These are phyloP conservation scores for Geum urbanum DNA, from an alignment of 306 rosid genomes.

Conservation along the genomic window DNA sequence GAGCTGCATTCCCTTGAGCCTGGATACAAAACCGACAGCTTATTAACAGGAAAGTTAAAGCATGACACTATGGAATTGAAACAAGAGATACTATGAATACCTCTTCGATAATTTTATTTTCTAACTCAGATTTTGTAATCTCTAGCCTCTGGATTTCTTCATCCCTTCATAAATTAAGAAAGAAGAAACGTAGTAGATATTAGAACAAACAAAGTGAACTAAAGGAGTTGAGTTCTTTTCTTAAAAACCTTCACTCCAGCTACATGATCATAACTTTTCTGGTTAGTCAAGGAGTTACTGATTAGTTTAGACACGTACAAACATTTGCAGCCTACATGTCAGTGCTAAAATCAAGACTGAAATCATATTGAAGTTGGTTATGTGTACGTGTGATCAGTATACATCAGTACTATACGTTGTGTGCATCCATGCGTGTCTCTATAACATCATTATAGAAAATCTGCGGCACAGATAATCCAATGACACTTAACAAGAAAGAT, in stretches of 20 bases:
- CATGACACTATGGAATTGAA: conserved; percentile 21
- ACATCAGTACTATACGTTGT: not conserved
- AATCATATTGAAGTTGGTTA: not conserved
- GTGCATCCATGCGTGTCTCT: not conserved
- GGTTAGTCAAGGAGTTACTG: not conserved
- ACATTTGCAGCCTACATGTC: not conserved
- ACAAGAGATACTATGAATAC: conserved; percentile 35
- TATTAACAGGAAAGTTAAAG: conserved; percentile 18
- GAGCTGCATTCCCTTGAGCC: conserved; percentile 55
- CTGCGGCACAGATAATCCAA: not conserved
- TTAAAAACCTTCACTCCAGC: no score
- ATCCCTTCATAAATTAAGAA: conserved; percentile 45
- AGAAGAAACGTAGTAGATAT: conserved; percentile 12
- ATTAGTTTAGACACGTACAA: not conserved
- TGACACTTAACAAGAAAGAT: conserved; percentile 16
- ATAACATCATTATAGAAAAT: not conserved
- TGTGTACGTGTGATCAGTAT: not conserved
- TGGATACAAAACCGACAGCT: conserved; percentile 26
- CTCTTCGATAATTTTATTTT: conserved; percentile 54
- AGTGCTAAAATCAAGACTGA: not conserved
- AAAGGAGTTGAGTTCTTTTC: not conserved
- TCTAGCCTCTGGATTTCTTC: conserved; percentile 69
- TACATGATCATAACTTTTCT: not conserved
- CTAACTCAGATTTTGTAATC: conserved; percentile 52
- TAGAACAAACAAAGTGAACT: conserved; percentile 4